Evolutionary conservation across 1,284 basidiomycete species (phyloP).

Genomic region (Sporisorium graminicola): DNA sequence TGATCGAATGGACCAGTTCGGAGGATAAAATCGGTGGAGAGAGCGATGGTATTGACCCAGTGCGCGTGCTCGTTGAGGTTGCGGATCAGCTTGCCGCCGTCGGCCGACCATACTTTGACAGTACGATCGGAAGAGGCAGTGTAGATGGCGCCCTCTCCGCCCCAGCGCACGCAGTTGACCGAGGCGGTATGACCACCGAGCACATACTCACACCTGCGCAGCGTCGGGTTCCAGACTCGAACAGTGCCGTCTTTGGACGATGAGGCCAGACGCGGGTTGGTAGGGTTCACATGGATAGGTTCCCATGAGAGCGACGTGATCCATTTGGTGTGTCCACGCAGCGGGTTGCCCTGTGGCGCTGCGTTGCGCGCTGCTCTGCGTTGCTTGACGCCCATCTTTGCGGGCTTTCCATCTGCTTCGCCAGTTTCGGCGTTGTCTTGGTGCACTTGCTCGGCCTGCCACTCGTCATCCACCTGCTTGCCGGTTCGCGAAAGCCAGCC

Average conservation of each 20-base stretch:
- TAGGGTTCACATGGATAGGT: slow-evolving; percentile 78
- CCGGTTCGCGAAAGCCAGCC: slow-evolving; percentile 58
- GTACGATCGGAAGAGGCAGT: slow-evolving; percentile 94
- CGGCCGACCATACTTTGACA: slow-evolving; percentile 92
- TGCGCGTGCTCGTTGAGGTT: slow-evolving; percentile 95
- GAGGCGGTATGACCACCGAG: slow-evolving; percentile 93
- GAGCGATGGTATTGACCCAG: slow-evolving; percentile 96
- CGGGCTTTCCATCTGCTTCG: slow-evolving; percentile 17
- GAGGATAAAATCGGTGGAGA: slow-evolving; percentile 94
- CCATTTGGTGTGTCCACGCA: slow-evolving; percentile 94
- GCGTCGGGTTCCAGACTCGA: slow-evolving; percentile 86
- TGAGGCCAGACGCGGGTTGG: slow-evolving; percentile 80
- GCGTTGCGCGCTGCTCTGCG: slow-evolving; percentile 61
- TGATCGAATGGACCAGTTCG: slow-evolving; percentile 96
- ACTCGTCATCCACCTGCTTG: slow-evolving; percentile 60
- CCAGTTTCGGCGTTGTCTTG: slow-evolving; percentile 1
- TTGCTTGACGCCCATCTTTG: slow-evolving; percentile 60
- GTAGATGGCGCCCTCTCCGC: slow-evolving; percentile 76
- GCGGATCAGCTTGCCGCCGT: slow-evolving; percentile 75
- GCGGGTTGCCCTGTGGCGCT: slow-evolving; percentile 56
- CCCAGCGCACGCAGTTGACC: slow-evolving; percentile 96
- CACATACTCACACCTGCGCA: slow-evolving; percentile 82
- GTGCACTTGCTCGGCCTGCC: slow-evolving; percentile 31
- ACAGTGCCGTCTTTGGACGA: slow-evolving; percentile 97
- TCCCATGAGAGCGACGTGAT: slow-evolving; percentile 97